These are phyloP conservation scores for Endoconidiophora polonica DNA, from an alignment of 2,329 filamentous ascomycete genomes.

Conservation along the genomic window DNA sequence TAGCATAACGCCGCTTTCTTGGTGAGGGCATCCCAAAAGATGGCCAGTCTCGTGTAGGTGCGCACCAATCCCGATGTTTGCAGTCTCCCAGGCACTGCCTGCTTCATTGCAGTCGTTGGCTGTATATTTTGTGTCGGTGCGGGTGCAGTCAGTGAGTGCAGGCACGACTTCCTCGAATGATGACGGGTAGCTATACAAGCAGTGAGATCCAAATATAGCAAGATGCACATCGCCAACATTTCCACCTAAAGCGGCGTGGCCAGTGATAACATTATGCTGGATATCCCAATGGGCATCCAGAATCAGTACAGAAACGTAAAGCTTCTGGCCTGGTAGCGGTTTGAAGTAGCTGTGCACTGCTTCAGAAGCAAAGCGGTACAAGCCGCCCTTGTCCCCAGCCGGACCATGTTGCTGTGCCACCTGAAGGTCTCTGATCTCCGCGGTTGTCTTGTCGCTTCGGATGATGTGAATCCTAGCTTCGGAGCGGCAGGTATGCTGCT, in stretches of 20 bases:
- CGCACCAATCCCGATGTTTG: slow-evolving; percentile 82
- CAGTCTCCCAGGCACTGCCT: slow-evolving; percentile 89
- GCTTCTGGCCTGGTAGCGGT: slow-evolving; percentile 58
- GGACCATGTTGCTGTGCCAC: slow-evolving; percentile 59
- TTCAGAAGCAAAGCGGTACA: slow-evolving; percentile 62
- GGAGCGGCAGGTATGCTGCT: slow-evolving; percentile 60
- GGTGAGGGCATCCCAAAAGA: slow-evolving; percentile 76
- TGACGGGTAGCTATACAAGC: slow-evolving; percentile 77
- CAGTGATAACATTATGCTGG: slow-evolving; percentile 49
- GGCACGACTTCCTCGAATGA: slow-evolving; percentile 80
- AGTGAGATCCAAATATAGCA: slow-evolving; percentile 84
- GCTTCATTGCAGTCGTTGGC: slow-evolving; percentile 77
- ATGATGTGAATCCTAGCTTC: slow-evolving; percentile 84
- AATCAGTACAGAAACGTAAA: slow-evolving; percentile 74
- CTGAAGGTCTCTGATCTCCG: slow-evolving; percentile 64
- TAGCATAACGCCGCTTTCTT: slow-evolving; percentile 83
- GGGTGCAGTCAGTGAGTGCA: slow-evolving; percentile 78
- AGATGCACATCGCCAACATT: slow-evolving; percentile 57
- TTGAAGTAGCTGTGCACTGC: slow-evolving; percentile 67
- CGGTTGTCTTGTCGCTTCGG: slow-evolving; percentile 64
- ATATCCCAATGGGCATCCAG: slow-evolving; percentile 83
- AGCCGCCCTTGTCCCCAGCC: slow-evolving; percentile 51
- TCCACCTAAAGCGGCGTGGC: slow-evolving; percentile 73
- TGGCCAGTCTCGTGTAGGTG: slow-evolving; percentile 87
- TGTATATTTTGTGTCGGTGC: slow-evolving; percentile 63